These are phyloP conservation scores for Gleditsia sinensis DNA, from an alignment of 306 rosid species.

Conservation along the genomic window DNA sequence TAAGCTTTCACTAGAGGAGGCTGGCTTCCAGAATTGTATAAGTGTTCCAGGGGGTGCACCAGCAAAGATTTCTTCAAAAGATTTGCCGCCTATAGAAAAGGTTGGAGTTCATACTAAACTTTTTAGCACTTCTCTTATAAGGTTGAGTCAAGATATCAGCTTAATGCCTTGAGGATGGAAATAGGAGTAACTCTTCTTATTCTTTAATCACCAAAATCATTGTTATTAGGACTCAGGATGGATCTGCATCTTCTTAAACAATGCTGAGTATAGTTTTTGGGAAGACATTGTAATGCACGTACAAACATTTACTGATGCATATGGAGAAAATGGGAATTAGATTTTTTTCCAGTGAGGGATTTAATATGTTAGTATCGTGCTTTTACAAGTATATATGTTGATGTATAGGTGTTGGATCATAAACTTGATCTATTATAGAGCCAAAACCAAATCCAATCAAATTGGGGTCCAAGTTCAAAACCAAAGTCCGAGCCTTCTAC, in stretches of 20 bases:
- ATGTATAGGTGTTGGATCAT: too few species aligned
- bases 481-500: too few species aligned
- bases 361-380: background rate
- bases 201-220: constrained; percentile 3
- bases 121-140: background rate
- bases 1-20: constrained; percentile 94
- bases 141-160: background rate
- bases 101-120: constrained; percentile 38
- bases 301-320: background rate
- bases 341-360: background rate
- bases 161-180: background rate
- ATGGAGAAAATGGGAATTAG: background rate
- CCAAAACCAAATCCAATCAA: too few species aligned
- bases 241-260: background rate
- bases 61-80: constrained; percentile 57
- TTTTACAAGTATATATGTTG: background rate
- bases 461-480: too few species aligned
- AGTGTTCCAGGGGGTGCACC: constrained; percentile 95
- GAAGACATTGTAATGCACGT: background rate
- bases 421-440: too few species aligned
- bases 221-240: background rate
- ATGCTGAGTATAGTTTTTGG: background rate
- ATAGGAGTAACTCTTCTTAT: background rate
- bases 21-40: constrained; percentile 85
- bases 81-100: constrained; percentile 72